Evolutionary conservation across 768 basidiomycete genomes (phyloP), one percentile per base, ranked within the genome.

Genomic region (Tremella fuciformis): DNA sequence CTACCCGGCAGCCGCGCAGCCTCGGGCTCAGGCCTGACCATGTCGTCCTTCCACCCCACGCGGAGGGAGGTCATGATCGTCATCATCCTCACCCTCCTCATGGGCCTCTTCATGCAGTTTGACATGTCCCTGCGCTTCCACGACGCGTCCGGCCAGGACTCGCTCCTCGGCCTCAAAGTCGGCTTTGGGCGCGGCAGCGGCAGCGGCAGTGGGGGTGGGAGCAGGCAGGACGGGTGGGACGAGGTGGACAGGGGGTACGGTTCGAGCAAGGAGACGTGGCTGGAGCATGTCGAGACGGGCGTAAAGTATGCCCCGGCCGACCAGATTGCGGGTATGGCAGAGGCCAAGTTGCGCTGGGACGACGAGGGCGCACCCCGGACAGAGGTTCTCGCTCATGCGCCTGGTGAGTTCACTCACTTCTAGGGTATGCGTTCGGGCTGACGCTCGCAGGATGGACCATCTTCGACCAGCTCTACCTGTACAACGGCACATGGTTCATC

Each of bases 401-500:
- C 88, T 73, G 89, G 89, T 87, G 59, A 61, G 79, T 74, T 46
- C 42, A 24, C 0, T 51, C 46, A 9, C 11, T n/a, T 13, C 18
- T 29, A 6, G 21, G 25, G 29, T 52, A n/a, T n/a, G n/a, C n/a
- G n/a, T n/a, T n/a, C n/a, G 47, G 50, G 53, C 55, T 64, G 44
- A 55, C 39, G 21, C n/a, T 8, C 19, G 22, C 70, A 91, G 91
- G 91, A 29, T 96, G 90, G 91, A 89, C 91, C 1, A 85, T 92
- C 52, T 86, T 91, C 60, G 89, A 92, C 78, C 84, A 82, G 56
- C 81, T 94, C 9, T 94, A 89, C 71, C 77, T 91, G 56, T 79
- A 85, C 66, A 89, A 91, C 64, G 89, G 89, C 46, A 86, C 88
- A 7, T 82, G 88, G 38, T 91, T 85, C 72, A 80, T 94, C 64